Evolutionary conservation across 1,284 basidiomycete genomes (phyloP), one percentile per base, ranked within the genome.

Genomic region (Volvariella surrecta): DNA sequence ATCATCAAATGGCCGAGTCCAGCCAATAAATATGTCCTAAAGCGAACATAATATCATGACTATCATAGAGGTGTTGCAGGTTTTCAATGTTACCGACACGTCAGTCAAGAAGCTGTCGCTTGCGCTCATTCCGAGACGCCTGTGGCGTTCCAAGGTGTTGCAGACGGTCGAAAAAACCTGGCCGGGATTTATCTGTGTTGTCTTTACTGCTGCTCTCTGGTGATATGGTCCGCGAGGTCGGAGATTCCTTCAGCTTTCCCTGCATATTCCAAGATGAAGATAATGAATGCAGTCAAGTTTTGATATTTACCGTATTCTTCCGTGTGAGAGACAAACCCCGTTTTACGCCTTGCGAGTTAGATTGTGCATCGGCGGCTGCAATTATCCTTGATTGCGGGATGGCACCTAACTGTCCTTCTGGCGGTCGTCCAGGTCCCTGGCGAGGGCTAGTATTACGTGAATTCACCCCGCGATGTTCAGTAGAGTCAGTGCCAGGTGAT

Each of bases 321-420:
- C 58, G 55, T 43, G 56, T 57, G 32, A 70, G 47, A 11, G 68
- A 65, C 46, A 72, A 67, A 44, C 71, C 60, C 22, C 66, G 59
- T 30, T 60, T 61, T 24, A 67, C 52, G 24, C 55, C 49, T 15
- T 48, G 50, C 21, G 24, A 28, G 13, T n/a, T 35, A 8, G 34
- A 35, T 6, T 19, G 30, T 9, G 30, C 30, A 9, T 31, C 30
- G 30, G 9, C 30, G 30, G n/a, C 15, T 31, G 30, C 30, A 15
- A 9, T 31, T 31, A n/a, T n/a, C n/a, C 30, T 35, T 6, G 34
- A 35, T 6, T 19, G 34, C n/a, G 34, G 8, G 8, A 8, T 4
- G 34, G 13, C 6, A 6, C 24, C 18, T 7, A n/a, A 8, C 8
- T 35, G 13, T 35, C 7, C 6, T 35, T 35, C 34, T 15, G 34